Conservation (phyloP, 768 basidiomycete species). For the Leucosporidium scottii region DNA sequence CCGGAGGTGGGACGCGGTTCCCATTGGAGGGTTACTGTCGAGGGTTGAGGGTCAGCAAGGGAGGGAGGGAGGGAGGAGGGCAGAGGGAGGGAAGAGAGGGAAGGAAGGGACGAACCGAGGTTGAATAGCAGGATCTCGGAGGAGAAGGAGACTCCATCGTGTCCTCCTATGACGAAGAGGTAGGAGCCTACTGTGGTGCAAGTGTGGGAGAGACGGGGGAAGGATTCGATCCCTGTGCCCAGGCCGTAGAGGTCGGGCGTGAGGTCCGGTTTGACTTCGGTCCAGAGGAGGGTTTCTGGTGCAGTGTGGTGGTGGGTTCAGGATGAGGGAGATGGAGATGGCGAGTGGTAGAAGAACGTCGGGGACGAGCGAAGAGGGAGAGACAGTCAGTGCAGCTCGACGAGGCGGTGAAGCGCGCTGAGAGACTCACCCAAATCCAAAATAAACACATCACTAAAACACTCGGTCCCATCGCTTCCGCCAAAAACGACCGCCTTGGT, state of each 20-base stretch:
- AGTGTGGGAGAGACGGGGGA: conserved; percentile 50
- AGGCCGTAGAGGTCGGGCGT: conserved; percentile 57
- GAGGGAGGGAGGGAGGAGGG: neutral
- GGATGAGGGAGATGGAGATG: neutral
- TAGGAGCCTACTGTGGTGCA: conserved; percentile 87
- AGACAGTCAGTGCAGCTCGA: neutral
- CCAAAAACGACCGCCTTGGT: conserved; percentile 82
- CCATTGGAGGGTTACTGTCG: conserved; percentile 70
- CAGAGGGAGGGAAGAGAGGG: neutral
- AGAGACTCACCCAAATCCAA: conserved; percentile 65
- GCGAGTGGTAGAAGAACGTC: no score
- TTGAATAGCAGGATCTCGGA: conserved; percentile 74
- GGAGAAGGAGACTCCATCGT: conserved; percentile 67
- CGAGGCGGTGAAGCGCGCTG: no score
- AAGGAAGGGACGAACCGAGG: conserved; percentile 52
- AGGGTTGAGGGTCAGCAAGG: neutral
- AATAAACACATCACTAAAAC: conserved; percentile 81
- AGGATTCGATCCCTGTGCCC: neutral
- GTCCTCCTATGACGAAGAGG: conserved; percentile 81
- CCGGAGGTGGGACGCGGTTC: conserved; percentile 66
- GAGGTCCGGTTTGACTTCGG: conserved; percentile 40
- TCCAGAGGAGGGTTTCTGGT: conserved; percentile 42
- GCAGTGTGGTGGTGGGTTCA: neutral
- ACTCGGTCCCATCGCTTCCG: conserved; percentile 81
- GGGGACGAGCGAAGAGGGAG: neutral